Evolutionary conservation across 768 basidiomycete species (phyloP), one percentile per base, ranked within the genome.

Genomic region (Russula abietina): DNA sequence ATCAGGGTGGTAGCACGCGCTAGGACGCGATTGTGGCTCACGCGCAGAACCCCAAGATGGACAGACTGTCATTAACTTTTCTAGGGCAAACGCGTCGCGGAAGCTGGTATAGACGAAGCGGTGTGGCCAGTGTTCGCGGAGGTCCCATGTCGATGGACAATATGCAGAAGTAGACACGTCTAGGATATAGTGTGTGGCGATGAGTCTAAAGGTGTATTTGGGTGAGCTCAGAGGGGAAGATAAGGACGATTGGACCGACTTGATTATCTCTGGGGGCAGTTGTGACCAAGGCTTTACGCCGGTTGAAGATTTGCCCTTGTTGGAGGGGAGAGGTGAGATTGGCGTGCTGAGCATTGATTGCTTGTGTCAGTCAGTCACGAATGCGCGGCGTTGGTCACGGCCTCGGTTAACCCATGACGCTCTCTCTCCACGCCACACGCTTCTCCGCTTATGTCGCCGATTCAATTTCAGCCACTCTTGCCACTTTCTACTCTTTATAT

Each of bases 101-200:
- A 89, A 72, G 51, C 79, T 76, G 12, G 79, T 77, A 71, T 82
- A 89, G 1, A 85, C 80, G 73, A 87, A 81, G 62, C 85, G 76
- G 11, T 79, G 77, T 49, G 81, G 80, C 87, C 86, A 89, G 16
- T 76, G 71, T 52, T 83, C 80, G 59, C 77, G 79, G 72, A 69
- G 73, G 68, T 76, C 76, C 79, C 79, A 81, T 36, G 75, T 73
- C 0, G 67, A 74, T 2, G 86, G 86, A 66, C 75, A 78, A 67
- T 83, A 81, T 33, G 69, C 75, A 7, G 70, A 72, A 0, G 71
- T 69, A 28, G 81, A 66, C 71, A 73, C 70, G 79, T 81, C 77
- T 72, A 78, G 72, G 41, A 89, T 78, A 70, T 81, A 82, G 69
- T 81, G 76, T 0, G 85, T 86, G 32, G 81, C 78, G 71, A 86